Conservation (phyloP, 1,284 basidiomycete genomes). For the Rhizopogon hawkerae region DNA sequence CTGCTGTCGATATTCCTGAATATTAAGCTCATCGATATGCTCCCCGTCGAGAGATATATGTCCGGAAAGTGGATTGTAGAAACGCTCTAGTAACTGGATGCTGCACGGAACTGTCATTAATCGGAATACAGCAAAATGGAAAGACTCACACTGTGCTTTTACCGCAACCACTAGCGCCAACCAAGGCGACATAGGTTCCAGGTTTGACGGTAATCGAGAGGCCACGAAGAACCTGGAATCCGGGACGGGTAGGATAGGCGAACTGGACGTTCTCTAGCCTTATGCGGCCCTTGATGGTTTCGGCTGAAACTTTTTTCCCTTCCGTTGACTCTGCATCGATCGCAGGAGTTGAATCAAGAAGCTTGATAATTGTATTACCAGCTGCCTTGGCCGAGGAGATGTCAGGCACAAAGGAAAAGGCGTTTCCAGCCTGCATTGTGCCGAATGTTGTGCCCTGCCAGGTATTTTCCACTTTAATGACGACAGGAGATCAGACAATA, state of each 20-base stretch:
- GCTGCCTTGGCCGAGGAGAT: conserved; percentile 80
- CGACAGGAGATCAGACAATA: conserved; percentile 5
- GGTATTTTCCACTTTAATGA: conserved; percentile 1
- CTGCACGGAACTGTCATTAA: conserved; percentile 23
- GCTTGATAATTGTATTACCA: conserved; percentile 63
- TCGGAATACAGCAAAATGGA: background rate
- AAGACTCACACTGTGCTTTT: conserved; percentile 67
- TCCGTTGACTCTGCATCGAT: conserved; percentile 73
- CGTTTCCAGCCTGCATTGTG: conserved; percentile 71
- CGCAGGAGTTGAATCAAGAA: conserved; percentile 68
- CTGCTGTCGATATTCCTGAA: conserved; percentile 70
- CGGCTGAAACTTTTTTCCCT: conserved; percentile 45
- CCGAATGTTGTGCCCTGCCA: conserved; percentile 55
- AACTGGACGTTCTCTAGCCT: conserved; percentile 77
- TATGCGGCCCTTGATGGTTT: conserved; percentile 60
- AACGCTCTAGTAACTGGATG: conserved; percentile 77
- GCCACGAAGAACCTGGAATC: conserved; percentile 76
- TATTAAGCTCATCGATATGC: conserved; percentile 70
- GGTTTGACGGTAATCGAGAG: conserved; percentile 72
- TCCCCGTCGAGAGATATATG: conserved; percentile 58
- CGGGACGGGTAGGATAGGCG: conserved; percentile 84
- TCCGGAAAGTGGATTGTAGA: conserved; percentile 74
- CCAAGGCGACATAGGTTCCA: conserved; percentile 87
- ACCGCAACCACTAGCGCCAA: conserved; percentile 78
- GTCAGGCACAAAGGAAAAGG: conserved; percentile 88